Evolutionary conservation across 495 filamentous ascomycete genomes (phyloP), one percentile per base, ranked within the genome.

Genomic region (Penicillium herquei): DNA sequence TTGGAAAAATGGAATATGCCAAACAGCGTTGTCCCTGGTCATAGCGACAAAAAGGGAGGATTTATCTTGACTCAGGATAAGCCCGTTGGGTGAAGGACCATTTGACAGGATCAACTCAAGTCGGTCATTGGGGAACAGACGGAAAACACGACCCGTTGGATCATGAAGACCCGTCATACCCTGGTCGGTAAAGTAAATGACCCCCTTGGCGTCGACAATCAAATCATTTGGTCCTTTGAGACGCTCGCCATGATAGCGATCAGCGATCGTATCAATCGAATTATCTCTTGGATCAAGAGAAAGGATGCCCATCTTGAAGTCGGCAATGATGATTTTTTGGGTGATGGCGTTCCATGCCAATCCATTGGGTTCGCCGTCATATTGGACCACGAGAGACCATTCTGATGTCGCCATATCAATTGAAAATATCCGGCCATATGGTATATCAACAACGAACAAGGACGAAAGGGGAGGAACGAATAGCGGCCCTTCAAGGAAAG

Each of bases 181-280:
- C 57, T 70, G 67, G 49, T 70, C 65, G 7, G 67, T 70, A 49
- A 70, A 70, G 42, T 64, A 70, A 16, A 70, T 55, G 21, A 63
- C 57, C 37, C 50, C 47, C 3, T 57, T 59, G 13, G 65, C 65
- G 6, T 55, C 56, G 10, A 70, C 42, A 12, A 64, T 57, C 46
- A 70, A 58, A 40, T 70, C 67, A 50, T 70, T 70, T 42, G 53
- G 62, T 10, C 67, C 67, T 57, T 68, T 70, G 62, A 70, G 68
- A 10, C 67, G 56, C 14, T 70, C 67, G 5, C 67, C 51, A 37
- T 70, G 65, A 11, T 65, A 65, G 5, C 65, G 62, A 16, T 56
- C 57, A 16, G 63, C 16, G 34, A 61, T 44, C 0, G 59, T 50
- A 1, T 52, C 51, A 8, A 63, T 45, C 3, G 32, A 34, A 13